Conservation (phyloP, 345 rosid genomes). For the Gossypium ekmanianum region DNA sequence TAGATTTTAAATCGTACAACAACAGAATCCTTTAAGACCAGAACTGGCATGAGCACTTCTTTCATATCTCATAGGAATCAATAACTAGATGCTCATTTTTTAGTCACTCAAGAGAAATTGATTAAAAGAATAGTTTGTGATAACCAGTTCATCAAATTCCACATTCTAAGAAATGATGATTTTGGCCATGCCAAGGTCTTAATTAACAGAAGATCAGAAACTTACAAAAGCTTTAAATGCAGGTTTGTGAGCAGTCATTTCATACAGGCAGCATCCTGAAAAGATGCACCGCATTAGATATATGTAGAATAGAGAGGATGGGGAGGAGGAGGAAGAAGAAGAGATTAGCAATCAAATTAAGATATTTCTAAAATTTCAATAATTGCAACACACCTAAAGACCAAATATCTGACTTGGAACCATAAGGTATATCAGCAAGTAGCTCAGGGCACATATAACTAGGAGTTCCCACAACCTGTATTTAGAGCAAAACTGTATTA, state of each 20-base stretch:
- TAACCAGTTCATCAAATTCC: not conserved
- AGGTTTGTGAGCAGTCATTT: conserved; percentile 86
- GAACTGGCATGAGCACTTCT: not conserved
- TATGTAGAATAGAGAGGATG: conserved; percentile 1
- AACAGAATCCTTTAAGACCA: not conserved
- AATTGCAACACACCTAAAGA: conserved; percentile 59
- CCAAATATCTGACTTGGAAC: conserved; percentile 99
- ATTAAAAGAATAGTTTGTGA: not conserved
- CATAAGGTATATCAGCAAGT: conserved; percentile 96
- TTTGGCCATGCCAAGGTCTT: not conserved
- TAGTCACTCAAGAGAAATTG: not conserved
- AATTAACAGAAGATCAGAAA: conserved; percentile 15
- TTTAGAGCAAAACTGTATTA: conserved; percentile 6
- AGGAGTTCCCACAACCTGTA: conserved; percentile 95
- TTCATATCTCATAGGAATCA: not conserved
- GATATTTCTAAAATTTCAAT: conserved; percentile 7
- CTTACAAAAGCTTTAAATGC: conserved; percentile 97
- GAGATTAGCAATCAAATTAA: not conserved
- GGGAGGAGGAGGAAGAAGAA: not conserved
- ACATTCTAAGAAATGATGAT: not conserved
- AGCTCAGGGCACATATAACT: conserved; percentile 99
- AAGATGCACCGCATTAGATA: conserved; percentile 7
- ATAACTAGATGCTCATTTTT: not conserved
- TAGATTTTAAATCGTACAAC: not conserved
- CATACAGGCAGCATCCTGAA: conserved; percentile 93